Evolutionary conservation across 352 stramenopile genomes (phyloP).

Genomic region (Phytophthora fragariae): DNA sequence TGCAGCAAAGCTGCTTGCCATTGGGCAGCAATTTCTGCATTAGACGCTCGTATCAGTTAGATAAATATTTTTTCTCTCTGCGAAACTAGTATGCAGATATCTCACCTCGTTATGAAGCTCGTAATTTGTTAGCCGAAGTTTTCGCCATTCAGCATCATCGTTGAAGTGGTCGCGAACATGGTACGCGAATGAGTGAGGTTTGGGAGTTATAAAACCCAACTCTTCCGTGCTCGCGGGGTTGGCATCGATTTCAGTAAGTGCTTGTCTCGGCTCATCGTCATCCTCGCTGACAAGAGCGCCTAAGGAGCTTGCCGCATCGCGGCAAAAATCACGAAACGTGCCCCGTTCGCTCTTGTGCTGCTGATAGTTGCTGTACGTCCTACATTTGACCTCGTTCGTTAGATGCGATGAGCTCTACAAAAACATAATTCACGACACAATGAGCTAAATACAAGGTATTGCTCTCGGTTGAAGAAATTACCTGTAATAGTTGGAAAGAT

Average conservation of each 20-base stretch:
- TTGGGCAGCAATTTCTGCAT: slow-evolving; percentile 2
- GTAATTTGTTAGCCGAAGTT: not conserved
- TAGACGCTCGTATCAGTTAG: not conserved
- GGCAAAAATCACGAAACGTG: no score
- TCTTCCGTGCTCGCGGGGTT: not conserved
- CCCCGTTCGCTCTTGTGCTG: no score
- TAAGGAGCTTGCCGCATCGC: not conserved
- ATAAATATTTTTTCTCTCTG: not conserved
- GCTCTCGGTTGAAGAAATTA: not conserved
- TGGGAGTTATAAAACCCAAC: not conserved
- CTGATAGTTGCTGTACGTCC: no score
- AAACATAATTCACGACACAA: no score
- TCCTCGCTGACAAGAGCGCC: not conserved
- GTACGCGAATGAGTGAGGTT: slow-evolving; percentile 2
- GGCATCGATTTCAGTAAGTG: not conserved
- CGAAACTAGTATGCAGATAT: not conserved
- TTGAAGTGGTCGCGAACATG: slow-evolving; percentile 3
- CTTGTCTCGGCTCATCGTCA: not conserved
- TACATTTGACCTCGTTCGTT: no score
- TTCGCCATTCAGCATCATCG: slow-evolving; percentile 5
- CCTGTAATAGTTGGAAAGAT: not conserved
- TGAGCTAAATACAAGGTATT: no score
- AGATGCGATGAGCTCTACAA: no score
- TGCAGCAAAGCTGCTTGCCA: not conserved
- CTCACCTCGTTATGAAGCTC: slow-evolving; percentile 2